These are phyloP conservation scores for Dendrobium chrysotoxum DNA, from an alignment of 106 monocot species.

Conservation along the genomic window DNA sequence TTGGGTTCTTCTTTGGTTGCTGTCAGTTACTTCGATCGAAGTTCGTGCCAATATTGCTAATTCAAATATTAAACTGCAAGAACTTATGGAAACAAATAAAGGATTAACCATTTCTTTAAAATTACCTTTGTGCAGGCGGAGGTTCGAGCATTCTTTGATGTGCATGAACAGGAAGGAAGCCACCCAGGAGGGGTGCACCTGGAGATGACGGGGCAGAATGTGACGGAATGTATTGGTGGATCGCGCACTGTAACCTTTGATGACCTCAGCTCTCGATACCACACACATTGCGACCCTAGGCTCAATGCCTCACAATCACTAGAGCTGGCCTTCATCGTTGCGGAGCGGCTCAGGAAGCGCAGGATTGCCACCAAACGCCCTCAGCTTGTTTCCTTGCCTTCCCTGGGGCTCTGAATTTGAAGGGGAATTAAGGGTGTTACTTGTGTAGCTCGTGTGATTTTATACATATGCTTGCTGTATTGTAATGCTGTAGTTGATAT, in stretches of 20 bases:
- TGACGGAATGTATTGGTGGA: slow-evolving; percentile 23
- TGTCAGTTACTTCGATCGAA: no score
- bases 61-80: no score
- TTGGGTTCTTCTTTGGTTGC: no score
- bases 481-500: no score
- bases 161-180: slow-evolving; percentile 20
- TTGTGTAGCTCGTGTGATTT: no score
- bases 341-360: slow-evolving; percentile 59
- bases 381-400: slow-evolving; percentile 11
- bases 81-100: no score
- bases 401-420: slow-evolving; percentile 4
- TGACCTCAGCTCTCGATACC: slow-evolving; percentile 22
- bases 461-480: background rate
- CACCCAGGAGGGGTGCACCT: slow-evolving; percentile 23
- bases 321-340: slow-evolving; percentile 62
- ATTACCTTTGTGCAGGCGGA: slow-evolving; percentile 5
- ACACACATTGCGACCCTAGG: slow-evolving; percentile 62
- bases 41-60: no score
- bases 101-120: no score
- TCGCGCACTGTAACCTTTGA: slow-evolving; percentile 19
- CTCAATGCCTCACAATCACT: slow-evolving; percentile 65
- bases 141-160: slow-evolving; percentile 16
- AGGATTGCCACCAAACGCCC: slow-evolving; percentile 16
- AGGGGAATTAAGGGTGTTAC: no score
- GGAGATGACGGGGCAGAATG: slow-evolving; percentile 27